Conservation (phyloP, 352 stramenopile genomes). For the Pelagophyceae sp. region DNA sequence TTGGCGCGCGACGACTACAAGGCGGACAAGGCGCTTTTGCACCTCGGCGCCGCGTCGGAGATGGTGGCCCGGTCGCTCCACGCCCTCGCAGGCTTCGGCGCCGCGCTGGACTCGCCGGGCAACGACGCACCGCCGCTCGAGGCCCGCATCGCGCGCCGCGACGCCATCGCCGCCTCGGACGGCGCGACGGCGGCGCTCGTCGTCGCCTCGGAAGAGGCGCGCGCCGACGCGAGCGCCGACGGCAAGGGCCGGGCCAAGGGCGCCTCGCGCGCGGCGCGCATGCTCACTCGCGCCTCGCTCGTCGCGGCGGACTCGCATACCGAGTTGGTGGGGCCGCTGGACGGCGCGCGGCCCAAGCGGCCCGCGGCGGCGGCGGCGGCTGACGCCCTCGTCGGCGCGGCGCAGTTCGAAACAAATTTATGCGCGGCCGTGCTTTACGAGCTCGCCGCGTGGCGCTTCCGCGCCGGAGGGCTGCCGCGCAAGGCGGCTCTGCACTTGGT, state of each 20-base stretch:
- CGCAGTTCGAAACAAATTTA: constrained; percentile 14
- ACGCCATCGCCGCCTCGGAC: neutral
- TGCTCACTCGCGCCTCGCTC: neutral
- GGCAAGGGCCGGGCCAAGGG: neutral
- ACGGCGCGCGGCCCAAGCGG: neutral
- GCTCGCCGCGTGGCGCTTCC: constrained; percentile 10
- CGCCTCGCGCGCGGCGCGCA: neutral
- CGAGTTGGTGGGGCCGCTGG: neutral
- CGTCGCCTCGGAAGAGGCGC: neutral
- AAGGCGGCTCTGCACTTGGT: constrained; percentile 7
- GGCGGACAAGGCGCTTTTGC: constrained; percentile 46
- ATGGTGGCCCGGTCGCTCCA: constrained; percentile 49
- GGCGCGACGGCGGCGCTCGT: neutral
- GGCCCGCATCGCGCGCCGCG: neutral
- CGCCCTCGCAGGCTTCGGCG: neutral
- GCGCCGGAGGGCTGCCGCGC: neutral
- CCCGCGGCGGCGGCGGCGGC: neutral
- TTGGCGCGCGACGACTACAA: constrained; percentile 65
- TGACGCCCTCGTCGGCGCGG: constrained; percentile 2
- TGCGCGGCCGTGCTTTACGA: constrained; percentile 13
- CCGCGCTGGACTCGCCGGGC: neutral
- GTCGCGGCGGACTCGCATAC: constrained; percentile 1
- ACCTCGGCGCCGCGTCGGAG: constrained; percentile 53
- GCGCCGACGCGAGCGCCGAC: neutral
- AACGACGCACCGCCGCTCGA: neutral